Conservation (phyloP, 2,329 filamentous ascomycete species). For the Thermomyces lanuginosus region DNA sequence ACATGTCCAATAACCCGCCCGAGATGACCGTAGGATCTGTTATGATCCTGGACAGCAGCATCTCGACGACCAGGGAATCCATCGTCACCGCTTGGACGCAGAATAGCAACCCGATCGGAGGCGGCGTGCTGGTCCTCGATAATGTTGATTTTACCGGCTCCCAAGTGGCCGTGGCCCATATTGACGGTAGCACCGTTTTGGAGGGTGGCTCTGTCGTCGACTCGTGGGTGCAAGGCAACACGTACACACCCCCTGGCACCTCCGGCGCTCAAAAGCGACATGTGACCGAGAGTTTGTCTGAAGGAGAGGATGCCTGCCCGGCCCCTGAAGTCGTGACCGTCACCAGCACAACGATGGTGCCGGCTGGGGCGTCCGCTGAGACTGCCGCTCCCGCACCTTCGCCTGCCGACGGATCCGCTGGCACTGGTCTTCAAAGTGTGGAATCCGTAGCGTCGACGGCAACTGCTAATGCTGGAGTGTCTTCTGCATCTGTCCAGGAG, state of each 20-base stretch:
- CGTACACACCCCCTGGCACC: conserved; percentile 36
- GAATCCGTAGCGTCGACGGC: not conserved
- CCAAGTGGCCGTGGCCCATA: conserved; percentile 46
- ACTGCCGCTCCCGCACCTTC: conserved; percentile 1
- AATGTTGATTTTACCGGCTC: conserved; percentile 73
- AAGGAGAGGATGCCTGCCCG: conserved; percentile 5
- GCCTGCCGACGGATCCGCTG: not conserved
- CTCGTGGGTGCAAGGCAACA: conserved; percentile 65
- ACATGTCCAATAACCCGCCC: conserved; percentile 52
- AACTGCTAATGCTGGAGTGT: not conserved
- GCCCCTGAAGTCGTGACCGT: conserved; percentile 5
- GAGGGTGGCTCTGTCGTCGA: conserved; percentile 51
- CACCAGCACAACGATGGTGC: conserved; percentile 6
- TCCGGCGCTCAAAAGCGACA: conserved; percentile 4
- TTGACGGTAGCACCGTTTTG: conserved; percentile 45
- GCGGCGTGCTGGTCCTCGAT: conserved; percentile 69
- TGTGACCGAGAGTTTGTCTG: not conserved
- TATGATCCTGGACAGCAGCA: conserved; percentile 62
- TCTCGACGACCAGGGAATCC: conserved; percentile 60
- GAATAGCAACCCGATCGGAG: conserved; percentile 46
- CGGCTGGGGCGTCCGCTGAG: conserved; percentile 3
- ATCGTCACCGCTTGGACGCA: conserved; percentile 58
- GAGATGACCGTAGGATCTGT: conserved; percentile 73
- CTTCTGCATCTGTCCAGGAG: not conserved
- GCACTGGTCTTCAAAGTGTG: conserved; percentile 2